Base-by-base conservation (phyloP, 2,329 filamentous ascomycete genomes). In the Hypoxylon sp. region DNA sequence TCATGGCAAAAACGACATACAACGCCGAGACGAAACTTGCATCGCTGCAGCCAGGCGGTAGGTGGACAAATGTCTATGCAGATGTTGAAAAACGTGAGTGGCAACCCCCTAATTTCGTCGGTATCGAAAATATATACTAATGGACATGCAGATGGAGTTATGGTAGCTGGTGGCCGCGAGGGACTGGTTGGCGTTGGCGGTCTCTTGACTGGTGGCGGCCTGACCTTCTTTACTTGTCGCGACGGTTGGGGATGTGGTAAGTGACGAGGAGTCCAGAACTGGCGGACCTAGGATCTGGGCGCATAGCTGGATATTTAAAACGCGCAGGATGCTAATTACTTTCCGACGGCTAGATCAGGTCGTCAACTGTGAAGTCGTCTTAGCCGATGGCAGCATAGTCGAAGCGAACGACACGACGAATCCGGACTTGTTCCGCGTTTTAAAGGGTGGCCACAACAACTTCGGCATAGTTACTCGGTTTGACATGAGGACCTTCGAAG, bases 171-270 rank as follows among this genome's bases (percentile, higher is more conserved):
- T 20, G 59, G 63, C 4, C 59, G 63, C 6, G 63, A 65, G n/a
- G 55, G 55, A 4, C 20, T 53, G 15, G 69, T 70, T 10, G 69
- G 68, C 8, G 67, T 70, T 7, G 68, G 68, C 15, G 69, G 69
- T n/a, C 50, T 70, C 10, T 60, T 70, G 28, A 65, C 63, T 11
- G 68, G 68, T 8, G 69, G 69, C 6, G 69, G 69, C 7, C 15
- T 62, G 6, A 62, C 51, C 22, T 59, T 56, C 41, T 65, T 56
- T 41, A 62, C 41, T 20, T 56, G 55, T 17, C 51, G 63, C 15
- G 43, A 62, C 7, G 63, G 63, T 15, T 59, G 49, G 54, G 56
- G 48, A 17, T 65, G 62, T 32, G 62, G 58, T 65, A 50, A 59
- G 62, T 34, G 11, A 15, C 11, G 3, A 13, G 2, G 32, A 34